Conservation (phyloP, 2,329 filamentous ascomycete species). For the Colletotrichum sp. region DNA sequence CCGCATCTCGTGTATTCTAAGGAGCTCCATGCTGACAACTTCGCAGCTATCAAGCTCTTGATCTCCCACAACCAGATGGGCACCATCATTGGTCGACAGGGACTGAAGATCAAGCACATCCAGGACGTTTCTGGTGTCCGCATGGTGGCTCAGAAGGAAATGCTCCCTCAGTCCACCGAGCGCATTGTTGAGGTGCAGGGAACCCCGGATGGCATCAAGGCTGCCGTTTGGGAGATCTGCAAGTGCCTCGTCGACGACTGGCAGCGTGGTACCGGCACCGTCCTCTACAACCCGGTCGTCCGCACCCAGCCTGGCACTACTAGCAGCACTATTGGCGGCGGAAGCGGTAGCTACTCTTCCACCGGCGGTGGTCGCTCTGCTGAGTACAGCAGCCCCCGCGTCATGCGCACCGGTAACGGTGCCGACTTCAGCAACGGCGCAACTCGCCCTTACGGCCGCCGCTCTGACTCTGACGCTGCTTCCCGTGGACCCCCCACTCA, state of each 20-base stretch:
- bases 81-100: slow-evolving; percentile 96
- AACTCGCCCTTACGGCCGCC: slow-evolving; percentile 73
- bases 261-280: slow-evolving; percentile 95
- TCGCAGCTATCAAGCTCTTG: slow-evolving; percentile 88
- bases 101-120: slow-evolving; percentile 99
- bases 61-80: slow-evolving; percentile 99
- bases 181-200: slow-evolving; percentile 97
- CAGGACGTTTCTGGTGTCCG: slow-evolving; percentile 96
- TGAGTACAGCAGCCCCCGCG: slow-evolving; percentile 71
- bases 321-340: slow-evolving; percentile 20
- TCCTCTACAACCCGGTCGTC: slow-evolving; percentile 96
- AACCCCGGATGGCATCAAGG: slow-evolving; percentile 92
- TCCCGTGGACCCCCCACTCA: slow-evolving; percentile 84
- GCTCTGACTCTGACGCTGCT: slow-evolving; percentile 82
- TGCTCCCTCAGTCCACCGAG: slow-evolving; percentile 98
- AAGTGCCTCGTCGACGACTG: slow-evolving; percentile 98
- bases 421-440: slow-evolving; percentile 82
- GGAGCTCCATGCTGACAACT: slow-evolving; percentile 24
- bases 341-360: slow-evolving; percentile 40
- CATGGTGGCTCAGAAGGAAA: slow-evolving; percentile 99
- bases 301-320: slow-evolving; percentile 75
- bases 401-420: slow-evolving; percentile 94
- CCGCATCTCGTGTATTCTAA: not conserved
- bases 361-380: slow-evolving; percentile 46
- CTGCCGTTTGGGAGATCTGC: slow-evolving; percentile 97